phyloP scores from a whole-genome alignment of 257 asterid genomes.

The Lantana camara region DNA sequence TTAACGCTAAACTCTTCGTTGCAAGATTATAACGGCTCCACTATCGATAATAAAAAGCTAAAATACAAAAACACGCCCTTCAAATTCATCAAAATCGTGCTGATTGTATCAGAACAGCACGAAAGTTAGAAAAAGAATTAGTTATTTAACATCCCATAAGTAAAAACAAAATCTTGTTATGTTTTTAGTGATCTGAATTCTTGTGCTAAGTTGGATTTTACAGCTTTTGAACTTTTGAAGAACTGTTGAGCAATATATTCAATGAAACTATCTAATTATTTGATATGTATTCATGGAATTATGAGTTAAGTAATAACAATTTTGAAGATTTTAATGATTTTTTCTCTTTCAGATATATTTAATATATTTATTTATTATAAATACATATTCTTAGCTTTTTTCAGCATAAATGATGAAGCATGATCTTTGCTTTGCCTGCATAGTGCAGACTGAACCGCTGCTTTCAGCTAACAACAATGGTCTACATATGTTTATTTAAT shows the following conservation, averaged over 20 bases:
- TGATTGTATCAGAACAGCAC: slow-evolving; percentile 30
- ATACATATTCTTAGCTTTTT: neutral
- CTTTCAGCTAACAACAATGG: neutral
- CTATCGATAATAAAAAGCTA: slow-evolving; percentile 20
- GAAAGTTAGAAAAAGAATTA: slow-evolving; percentile 38
- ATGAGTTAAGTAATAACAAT: too few relatives aligned
- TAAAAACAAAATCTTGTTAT: slow-evolving; percentile 13
- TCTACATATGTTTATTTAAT: neutral
- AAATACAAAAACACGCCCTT: slow-evolving; percentile 31
- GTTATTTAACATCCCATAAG: slow-evolving; percentile 31
- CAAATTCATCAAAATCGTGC: slow-evolving; percentile 19
- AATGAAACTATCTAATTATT: too few relatives aligned
- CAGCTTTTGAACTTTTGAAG: neutral
- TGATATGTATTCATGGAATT: too few relatives aligned
- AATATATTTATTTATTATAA: too few relatives aligned
- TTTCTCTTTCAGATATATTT: too few relatives aligned
- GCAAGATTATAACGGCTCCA: slow-evolving; percentile 48
- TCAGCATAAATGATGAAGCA: neutral
- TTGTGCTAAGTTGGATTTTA: slow-evolving; percentile 8
- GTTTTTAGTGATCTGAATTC: slow-evolving; percentile 12
- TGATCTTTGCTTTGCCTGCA: neutral
- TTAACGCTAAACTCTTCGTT: slow-evolving; percentile 27
- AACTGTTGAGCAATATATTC: too few relatives aligned
- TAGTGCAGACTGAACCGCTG: neutral
- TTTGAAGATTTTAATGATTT: too few relatives aligned